Conservation (phyloP, 768 basidiomycete genomes). For the Gloeostereum incarnatum region DNA sequence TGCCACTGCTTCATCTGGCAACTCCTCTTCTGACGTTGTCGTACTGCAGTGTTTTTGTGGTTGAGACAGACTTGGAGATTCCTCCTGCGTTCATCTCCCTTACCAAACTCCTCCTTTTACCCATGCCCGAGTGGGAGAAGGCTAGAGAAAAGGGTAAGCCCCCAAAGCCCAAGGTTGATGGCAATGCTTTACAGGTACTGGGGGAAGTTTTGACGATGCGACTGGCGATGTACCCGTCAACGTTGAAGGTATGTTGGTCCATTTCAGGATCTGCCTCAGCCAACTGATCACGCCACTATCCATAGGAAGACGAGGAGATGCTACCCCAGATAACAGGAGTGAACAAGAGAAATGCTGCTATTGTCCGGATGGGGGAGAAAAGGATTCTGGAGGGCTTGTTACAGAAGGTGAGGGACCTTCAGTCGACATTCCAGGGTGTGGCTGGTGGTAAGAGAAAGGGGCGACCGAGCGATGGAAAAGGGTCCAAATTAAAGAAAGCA, state of each 20-base stretch:
- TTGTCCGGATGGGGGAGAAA: conserved; percentile 80
- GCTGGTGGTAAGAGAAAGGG: too few species aligned
- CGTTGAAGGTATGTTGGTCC: conserved; percentile 38
- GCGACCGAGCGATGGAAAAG: too few species aligned
- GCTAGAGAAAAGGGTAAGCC: conserved; percentile 53
- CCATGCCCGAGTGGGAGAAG: conserved; percentile 50
- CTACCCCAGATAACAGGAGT: conserved; percentile 17
- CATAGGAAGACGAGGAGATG: conserved; percentile 44
- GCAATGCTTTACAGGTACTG: conserved; percentile 34
- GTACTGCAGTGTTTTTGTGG: conserved; percentile 38
- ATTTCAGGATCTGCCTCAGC: conserved; percentile 1
- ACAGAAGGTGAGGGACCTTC: conserved; percentile 11
- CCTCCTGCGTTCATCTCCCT: conserved; percentile 57
- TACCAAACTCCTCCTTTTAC: conserved; percentile 49
- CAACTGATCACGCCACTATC: neutral
- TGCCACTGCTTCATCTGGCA: conserved; percentile 2
- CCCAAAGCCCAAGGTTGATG: conserved; percentile 62
- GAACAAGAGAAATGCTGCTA: conserved; percentile 51
- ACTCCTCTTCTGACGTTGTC: neutral
- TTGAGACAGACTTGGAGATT: conserved; percentile 41
- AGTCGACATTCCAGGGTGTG: neutral
- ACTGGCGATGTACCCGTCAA: conserved; percentile 45
- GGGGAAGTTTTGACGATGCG: conserved; percentile 40
- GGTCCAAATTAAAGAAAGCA: too few species aligned
- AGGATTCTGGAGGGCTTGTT: conserved; percentile 37